A percentile compares a stretch with the other conserved stretches of the same genome.
phyloP scores from a whole-genome alignment of 2,329 filamentous ascomycete species.

The Ophiostoma fasciatum region DNA sequence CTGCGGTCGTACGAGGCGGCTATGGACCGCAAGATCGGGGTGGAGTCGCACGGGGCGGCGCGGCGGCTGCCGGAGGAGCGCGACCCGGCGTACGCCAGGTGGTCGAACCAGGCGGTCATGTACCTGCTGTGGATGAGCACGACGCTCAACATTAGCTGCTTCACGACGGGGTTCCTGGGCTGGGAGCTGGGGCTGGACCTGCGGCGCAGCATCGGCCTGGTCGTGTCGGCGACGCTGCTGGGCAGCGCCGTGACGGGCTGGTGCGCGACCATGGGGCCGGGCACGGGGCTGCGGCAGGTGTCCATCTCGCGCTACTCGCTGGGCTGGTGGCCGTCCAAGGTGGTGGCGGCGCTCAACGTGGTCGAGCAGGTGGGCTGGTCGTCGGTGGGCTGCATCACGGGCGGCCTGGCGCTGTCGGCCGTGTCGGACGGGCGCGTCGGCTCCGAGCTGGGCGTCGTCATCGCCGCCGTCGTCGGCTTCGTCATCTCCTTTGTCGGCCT shows the following conservation, averaged over 20 bases:
- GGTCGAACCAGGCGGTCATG: slow-evolving; percentile 31
- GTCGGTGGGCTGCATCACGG: slow-evolving; percentile 35
- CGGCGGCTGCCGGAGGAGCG: slow-evolving; percentile 30
- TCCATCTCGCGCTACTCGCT: slow-evolving; percentile 33
- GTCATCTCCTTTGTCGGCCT: slow-evolving; percentile 37
- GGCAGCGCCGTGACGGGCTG: slow-evolving; percentile 28
- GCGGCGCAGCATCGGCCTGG: slow-evolving; percentile 27
- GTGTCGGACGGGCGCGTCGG: slow-evolving; percentile 29
- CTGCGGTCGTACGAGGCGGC: slow-evolving; percentile 27
- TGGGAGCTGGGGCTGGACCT: slow-evolving; percentile 32
- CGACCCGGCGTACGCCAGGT: slow-evolving; percentile 21
- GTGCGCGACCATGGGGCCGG: slow-evolving; percentile 34
- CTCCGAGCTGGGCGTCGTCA: slow-evolving; percentile 35
- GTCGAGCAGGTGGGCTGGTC: slow-evolving; percentile 36
- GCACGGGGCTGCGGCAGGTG: slow-evolving; percentile 34
- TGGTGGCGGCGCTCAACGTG: slow-evolving; percentile 34
- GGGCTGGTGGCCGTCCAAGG: slow-evolving; percentile 35
- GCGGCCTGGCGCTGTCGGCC: slow-evolving; percentile 32
- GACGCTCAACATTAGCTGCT: slow-evolving; percentile 36
- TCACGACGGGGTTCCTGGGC: slow-evolving; percentile 35
- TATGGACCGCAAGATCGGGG: slow-evolving; percentile 30
- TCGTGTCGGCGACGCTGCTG: slow-evolving; percentile 30
- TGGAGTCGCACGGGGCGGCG: slow-evolving; percentile 31
- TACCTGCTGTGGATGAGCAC: slow-evolving; percentile 35
- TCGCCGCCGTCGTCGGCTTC: slow-evolving; percentile 33